phyloP scores from a whole-genome alignment of 208 protist species.

The Novymonas esmeraldas region DNA sequence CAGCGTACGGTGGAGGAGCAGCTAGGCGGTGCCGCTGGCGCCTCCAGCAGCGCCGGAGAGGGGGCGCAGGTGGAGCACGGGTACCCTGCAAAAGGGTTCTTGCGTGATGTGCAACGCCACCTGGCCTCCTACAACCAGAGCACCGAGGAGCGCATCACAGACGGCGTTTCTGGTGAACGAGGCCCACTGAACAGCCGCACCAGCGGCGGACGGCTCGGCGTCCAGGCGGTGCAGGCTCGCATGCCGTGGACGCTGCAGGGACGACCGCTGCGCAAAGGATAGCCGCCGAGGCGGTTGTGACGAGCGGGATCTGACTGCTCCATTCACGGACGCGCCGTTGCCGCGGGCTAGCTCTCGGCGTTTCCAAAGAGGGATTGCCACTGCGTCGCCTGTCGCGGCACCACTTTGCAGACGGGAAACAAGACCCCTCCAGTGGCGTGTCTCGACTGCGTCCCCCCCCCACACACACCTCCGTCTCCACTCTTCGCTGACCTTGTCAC shows the following conservation, averaged over 20 bases:
- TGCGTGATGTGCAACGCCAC: conserved; percentile 58
- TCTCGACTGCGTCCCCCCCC: too few species aligned
- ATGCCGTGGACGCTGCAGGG: conserved; percentile 69
- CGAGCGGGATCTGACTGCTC: too few species aligned
- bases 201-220: conserved; percentile 54
- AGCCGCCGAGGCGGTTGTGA: not conserved
- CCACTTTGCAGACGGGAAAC: too few species aligned
- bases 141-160: conserved; percentile 33
- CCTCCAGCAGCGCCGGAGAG: not conserved
- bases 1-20: conserved; percentile 39
- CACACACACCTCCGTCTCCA: too few species aligned
- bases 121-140: conserved; percentile 48
- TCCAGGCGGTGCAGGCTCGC: conserved; percentile 63
- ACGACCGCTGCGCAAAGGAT: conserved; percentile 17
- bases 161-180: conserved; percentile 43
- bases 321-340: too few species aligned
- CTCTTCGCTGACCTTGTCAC: too few species aligned
- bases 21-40: not conserved
- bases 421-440: too few species aligned
- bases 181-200: conserved; percentile 45
- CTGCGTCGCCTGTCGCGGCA: too few species aligned
- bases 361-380: too few species aligned
- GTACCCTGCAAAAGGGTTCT: conserved; percentile 48
- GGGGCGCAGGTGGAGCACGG: conserved; percentile 5
- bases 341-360: too few species aligned